These are phyloP conservation scores for Odontarrhena argentea DNA, from an alignment of 345 rosid genomes.

Conservation along the genomic window DNA sequence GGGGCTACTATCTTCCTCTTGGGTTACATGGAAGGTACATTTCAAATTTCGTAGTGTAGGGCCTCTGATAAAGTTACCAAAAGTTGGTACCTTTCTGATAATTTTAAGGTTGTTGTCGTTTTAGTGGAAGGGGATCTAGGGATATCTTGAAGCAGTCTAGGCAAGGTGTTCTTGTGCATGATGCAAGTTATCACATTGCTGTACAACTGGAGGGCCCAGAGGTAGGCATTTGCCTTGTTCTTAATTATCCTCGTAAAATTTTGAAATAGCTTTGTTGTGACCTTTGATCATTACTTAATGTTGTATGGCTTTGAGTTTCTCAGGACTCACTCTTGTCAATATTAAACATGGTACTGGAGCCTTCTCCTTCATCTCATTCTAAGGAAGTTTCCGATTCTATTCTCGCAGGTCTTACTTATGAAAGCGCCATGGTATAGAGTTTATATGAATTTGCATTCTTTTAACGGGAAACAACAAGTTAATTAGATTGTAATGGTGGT, in stretches of 20 bases:
- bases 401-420: constrained; percentile 62
- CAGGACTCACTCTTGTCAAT: constrained; percentile 68
- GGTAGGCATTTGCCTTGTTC: constrained; percentile 51
- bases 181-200: constrained; percentile 67
- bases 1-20: constrained; percentile 87
- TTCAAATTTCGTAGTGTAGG: not conserved
- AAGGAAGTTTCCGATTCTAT: constrained; percentile 47
- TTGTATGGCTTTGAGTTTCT: constrained; percentile 10
- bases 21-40: constrained; percentile 85
- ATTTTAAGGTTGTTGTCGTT: constrained; percentile 29
- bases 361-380: constrained; percentile 53
- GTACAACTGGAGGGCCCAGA: constrained; percentile 76
- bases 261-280: not conserved
- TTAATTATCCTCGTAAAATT: not conserved
- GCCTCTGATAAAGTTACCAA: constrained; percentile 1
- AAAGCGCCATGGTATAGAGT: constrained; percentile 64
- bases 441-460: not conserved
- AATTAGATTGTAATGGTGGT: not conserved
- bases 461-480: not conserved
- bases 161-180: constrained; percentile 71
- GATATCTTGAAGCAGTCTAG: constrained; percentile 73
- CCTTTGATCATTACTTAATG: constrained; percentile 8
- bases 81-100: not conserved
- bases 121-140: constrained; percentile 88
- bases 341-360: constrained; percentile 57